Conservation (phyloP, 2,329 filamentous ascomycete species). For the Fusarium sp. region DNA sequence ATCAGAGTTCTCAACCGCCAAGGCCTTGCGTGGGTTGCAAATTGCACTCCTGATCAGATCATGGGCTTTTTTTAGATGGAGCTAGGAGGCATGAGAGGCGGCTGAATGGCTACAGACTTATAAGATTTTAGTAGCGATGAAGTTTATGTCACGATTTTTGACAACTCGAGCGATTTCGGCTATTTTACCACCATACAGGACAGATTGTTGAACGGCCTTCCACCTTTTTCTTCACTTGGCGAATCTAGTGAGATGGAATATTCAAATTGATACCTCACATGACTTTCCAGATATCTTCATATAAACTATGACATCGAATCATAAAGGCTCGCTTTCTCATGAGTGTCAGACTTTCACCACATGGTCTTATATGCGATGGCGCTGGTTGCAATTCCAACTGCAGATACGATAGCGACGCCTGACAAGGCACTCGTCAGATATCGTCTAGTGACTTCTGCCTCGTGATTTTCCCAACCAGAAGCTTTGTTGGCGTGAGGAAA, state of each 20-base stretch:
- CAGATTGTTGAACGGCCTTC: no score
- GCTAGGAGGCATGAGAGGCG: not conserved
- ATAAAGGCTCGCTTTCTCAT: not conserved
- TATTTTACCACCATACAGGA: not conserved
- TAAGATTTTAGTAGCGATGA: no score
- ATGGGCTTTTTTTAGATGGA: not conserved
- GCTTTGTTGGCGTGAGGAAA: slow-evolving; percentile 11
- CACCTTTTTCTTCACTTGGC: not conserved
- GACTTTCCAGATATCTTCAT: not conserved
- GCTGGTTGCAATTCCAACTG: not conserved
- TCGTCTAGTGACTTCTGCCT: not conserved
- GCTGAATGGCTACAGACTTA: not conserved
- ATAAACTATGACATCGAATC: not conserved
- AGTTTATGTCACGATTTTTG: not conserved
- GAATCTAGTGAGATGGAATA: not conserved
- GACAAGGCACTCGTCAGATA: not conserved
- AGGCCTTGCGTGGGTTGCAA: not conserved
- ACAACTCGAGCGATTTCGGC: no score
- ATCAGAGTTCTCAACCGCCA: not conserved
- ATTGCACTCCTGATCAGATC: not conserved
- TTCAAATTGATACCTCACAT: not conserved
- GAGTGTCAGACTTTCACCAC: not conserved
- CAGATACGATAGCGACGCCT: not conserved
- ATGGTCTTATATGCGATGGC: not conserved
- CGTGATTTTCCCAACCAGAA: not conserved